A percentile compares a stretch with the other conserved stretches of the same genome.
These are phyloP conservation scores for Talaromyces thailandensis DNA, from an alignment of 495 filamentous ascomycete species.

Conservation along the genomic window DNA sequence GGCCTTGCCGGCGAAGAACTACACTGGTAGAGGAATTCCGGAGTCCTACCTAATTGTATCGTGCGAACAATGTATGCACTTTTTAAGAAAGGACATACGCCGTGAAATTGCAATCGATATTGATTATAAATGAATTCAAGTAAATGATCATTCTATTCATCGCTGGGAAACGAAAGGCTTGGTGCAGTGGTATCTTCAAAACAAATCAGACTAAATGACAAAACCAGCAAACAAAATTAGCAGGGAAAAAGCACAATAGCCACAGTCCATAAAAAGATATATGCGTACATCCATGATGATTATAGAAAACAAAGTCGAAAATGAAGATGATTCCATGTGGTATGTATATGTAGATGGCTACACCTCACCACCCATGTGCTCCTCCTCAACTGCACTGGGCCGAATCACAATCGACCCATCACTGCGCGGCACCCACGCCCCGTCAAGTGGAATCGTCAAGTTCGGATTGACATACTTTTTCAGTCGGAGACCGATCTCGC, in stretches of 20 bases:
- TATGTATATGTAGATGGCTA: constrained; percentile 40
- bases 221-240: background rate
- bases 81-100: too few relatives aligned
- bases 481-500: constrained; percentile 29
- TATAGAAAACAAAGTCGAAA: background rate
- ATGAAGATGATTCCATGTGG: background rate
- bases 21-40: too few relatives aligned
- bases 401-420: constrained; percentile 6
- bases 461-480: constrained; percentile 41
- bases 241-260: background rate
- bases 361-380: background rate
- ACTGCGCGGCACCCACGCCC: constrained; percentile 34
- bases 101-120: background rate
- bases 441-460: constrained; percentile 34
- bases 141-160: background rate
- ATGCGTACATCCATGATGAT: background rate
- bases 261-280: background rate
- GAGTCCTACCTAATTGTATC: too few relatives aligned
- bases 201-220: background rate
- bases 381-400: background rate
- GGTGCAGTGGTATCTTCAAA: background rate
- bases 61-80: too few relatives aligned
- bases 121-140: background rate
- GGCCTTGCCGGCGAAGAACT: too few relatives aligned
- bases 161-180: background rate